Evolutionary conservation across 768 basidiomycete genomes (phyloP).

Genomic region (Kwoniella sp.): DNA sequence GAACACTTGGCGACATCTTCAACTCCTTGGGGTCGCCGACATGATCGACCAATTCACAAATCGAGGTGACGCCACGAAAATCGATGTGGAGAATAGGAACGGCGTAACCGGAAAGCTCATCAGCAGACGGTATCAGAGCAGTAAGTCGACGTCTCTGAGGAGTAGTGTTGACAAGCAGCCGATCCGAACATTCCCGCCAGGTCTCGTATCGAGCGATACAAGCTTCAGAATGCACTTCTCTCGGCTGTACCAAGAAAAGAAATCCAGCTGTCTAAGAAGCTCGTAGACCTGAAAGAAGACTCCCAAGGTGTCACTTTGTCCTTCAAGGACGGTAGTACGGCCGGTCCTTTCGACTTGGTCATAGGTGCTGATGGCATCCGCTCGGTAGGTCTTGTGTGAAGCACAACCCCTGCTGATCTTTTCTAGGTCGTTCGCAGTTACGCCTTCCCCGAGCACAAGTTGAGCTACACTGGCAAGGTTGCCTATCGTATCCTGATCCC

Average conservation of each 20-base stretch:
- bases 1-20: slow-evolving; percentile 11
- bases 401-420: no score
- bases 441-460: slow-evolving; percentile 24
- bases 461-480: slow-evolving; percentile 23
- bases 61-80: slow-evolving; percentile 9
- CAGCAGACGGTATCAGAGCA: slow-evolving; percentile 10
- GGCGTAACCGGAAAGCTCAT: slow-evolving; percentile 11
- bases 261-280: slow-evolving; percentile 5
- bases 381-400: slow-evolving; percentile 6
- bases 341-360: slow-evolving; percentile 10
- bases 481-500: slow-evolving; percentile 21
- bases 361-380: slow-evolving; percentile 13
- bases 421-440: slow-evolving; percentile 7
- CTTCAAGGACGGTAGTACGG: slow-evolving; percentile 5
- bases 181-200: slow-evolving; percentile 10
- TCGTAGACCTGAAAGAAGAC: neutral
- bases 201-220: slow-evolving; percentile 13
- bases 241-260: slow-evolving; percentile 1
- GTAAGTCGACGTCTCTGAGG: neutral
- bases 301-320: neutral
- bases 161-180: neutral
- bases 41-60: slow-evolving; percentile 5
- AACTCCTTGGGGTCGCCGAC: slow-evolving; percentile 9
- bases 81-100: slow-evolving; percentile 16
- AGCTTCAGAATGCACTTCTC: slow-evolving; percentile 11